Evolutionary conservation across 768 basidiomycete species (phyloP).

Genomic region (Daedaleopsis nitida): DNA sequence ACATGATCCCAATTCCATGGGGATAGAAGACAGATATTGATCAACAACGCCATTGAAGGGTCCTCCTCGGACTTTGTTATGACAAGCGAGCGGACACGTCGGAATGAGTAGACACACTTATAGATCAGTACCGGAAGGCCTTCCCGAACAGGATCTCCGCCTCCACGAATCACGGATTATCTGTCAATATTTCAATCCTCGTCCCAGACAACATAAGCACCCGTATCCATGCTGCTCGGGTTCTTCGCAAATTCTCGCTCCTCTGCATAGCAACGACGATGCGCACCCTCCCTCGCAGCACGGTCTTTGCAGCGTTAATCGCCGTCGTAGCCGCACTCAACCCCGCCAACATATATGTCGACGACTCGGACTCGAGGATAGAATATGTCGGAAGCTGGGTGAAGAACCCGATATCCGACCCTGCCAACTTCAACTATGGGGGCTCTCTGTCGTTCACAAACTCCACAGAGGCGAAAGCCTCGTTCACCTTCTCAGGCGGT

Average conservation of each 20-base stretch:
- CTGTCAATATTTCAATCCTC: neutral
- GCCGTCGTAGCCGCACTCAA: neutral
- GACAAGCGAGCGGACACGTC: neutral
- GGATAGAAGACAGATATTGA: neutral
- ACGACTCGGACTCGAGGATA: neutral
- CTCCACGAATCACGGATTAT: neutral
- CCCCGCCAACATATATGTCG: neutral
- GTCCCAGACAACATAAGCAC: neutral
- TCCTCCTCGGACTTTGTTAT: neutral
- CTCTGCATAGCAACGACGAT: neutral
- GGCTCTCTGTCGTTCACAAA: neutral
- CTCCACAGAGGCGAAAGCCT: neutral
- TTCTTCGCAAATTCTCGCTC: neutral
- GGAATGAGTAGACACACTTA: neutral
- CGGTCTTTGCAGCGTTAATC: neutral
- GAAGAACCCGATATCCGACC: neutral
- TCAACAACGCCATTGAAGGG: neutral
- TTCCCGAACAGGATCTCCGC: neutral
- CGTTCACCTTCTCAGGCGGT: neutral
- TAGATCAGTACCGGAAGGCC: neutral
- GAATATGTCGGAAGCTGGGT: neutral
- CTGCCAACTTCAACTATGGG: neutral
- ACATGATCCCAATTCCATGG: too few species aligned
- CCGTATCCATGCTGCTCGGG: neutral
- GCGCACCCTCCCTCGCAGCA: neutral